Evolutionary conservation across 2,329 filamentous ascomycete genomes (phyloP), one percentile per base, ranked within the genome.

Genomic region (Colletotrichum aenigma): DNA sequence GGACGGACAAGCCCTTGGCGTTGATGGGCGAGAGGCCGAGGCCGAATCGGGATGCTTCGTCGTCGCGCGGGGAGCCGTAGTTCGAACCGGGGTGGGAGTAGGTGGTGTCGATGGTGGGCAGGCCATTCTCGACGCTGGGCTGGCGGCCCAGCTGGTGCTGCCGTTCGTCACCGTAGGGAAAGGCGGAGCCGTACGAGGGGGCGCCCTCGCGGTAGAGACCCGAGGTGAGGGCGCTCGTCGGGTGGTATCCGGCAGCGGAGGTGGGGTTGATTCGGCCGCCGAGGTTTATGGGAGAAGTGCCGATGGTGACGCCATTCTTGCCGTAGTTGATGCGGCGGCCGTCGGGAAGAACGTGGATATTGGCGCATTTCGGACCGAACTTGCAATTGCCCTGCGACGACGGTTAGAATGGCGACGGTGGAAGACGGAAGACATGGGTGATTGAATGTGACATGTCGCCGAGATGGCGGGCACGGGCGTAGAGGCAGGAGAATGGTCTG

Each of bases 351-450:
- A 98, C 94, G 85, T 99, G 97, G 78, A 97, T 95, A 82, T 98
- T 95, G 82, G 96, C 96, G 89, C 97, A 99, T 86, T 98, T 98
- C 78, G 95, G 94, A 77, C 97, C 97, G 84, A 98, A 99, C 85
- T 98, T 98, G 92, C 97, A 99, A 86, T 98, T 98, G 79, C 97
- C 97, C 95, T 98, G 72, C 32, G 30, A 48, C 18, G 43, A 30
- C 10, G 30, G 26, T 48, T 28, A 24, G n/a, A 62, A 67, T 24
- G 66, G 81, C 32, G 67, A 60, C 60, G 26, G 28, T 34, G 16
- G 21, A 43, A 55, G 15, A 61, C 34, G 28, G 3, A 62, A 26
- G 28, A 38, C 28, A 26, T 43, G 30, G 18, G 12, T 15, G 21
- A 38, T 58, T n/a, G 21, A n/a, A 18, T 18, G 34, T 16, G n/a